phyloP scores from a whole-genome alignment of 2,329 filamentous ascomycete genomes.

The Ceratocystis destructans region DNA sequence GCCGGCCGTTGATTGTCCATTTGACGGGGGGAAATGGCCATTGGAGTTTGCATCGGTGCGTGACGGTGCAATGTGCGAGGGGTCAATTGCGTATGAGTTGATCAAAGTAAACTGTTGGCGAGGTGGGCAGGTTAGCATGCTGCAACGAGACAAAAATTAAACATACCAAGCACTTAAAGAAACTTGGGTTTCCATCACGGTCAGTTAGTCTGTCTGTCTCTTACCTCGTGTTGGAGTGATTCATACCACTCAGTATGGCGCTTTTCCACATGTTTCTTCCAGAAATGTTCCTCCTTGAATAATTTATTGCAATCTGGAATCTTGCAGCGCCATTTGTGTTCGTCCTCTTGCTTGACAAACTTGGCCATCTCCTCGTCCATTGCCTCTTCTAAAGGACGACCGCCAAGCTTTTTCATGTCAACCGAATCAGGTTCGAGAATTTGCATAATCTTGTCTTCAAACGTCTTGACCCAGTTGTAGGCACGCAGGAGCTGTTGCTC shows the following conservation, averaged over 20 bases:
- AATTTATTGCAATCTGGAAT: constrained; percentile 91
- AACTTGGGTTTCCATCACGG: background rate
- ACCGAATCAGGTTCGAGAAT: constrained; percentile 80
- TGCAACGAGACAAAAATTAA: no score
- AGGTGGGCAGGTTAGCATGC: background rate
- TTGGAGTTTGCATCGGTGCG: constrained; percentile 90
- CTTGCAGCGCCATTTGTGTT: constrained; percentile 92
- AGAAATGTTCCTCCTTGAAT: constrained; percentile 95
- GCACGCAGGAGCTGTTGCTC: constrained; percentile 88
- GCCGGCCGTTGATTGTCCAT: constrained; percentile 61
- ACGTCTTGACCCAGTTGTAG: constrained; percentile 98
- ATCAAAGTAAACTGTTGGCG: constrained; percentile 62
- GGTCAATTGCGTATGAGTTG: constrained; percentile 88
- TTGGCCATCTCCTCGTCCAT: constrained; percentile 74
- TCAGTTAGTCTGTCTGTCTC: constrained; percentile 24
- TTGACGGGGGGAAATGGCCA: constrained; percentile 77
- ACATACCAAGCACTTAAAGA: background rate
- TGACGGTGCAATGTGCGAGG: constrained; percentile 84
- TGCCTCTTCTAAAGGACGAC: constrained; percentile 72
- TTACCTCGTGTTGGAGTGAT: constrained; percentile 67
- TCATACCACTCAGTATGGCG: constrained; percentile 82
- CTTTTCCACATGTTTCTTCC: constrained; percentile 97
- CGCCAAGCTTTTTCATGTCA: constrained; percentile 81
- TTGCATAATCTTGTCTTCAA: constrained; percentile 90
- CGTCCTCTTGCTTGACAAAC: constrained; percentile 92